Evolutionary conservation across 805 yeast genomes (phyloP).

Genomic region (Metschnikowia peoriensis): DNA sequence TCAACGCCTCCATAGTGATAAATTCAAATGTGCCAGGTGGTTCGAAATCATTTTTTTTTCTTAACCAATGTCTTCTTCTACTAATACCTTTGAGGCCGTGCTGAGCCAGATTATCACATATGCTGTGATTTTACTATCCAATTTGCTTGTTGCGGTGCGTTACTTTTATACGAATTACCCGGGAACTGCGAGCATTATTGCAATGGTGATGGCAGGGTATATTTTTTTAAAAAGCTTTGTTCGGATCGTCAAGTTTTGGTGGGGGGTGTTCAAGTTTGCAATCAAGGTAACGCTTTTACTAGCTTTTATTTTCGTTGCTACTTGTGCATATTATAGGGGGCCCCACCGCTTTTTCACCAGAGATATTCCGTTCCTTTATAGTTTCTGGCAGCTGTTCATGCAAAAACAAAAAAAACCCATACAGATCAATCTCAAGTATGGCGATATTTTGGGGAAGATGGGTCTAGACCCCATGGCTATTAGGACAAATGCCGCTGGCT

Average conservation of each 20-base stretch:
- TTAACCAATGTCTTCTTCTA: slow-evolving; percentile 5
- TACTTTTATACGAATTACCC: slow-evolving; percentile 9
- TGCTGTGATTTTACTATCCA: not conserved
- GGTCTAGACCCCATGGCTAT: slow-evolving; percentile 6
- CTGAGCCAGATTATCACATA: not conserved
- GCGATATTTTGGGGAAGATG: slow-evolving; percentile 1
- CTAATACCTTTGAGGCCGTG: slow-evolving; percentile 1
- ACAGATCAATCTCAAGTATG: not conserved
- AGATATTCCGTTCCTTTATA: slow-evolving; percentile 9
- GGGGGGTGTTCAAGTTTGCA: slow-evolving; percentile 8
- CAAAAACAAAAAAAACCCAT: slow-evolving; percentile 4
- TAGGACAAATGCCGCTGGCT: slow-evolving; percentile 2
- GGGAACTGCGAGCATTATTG: slow-evolving; percentile 6
- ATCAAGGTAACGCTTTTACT: slow-evolving; percentile 7
- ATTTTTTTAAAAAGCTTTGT: slow-evolving; percentile 8
- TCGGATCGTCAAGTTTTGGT: slow-evolving; percentile 14
- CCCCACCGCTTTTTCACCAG: slow-evolving; percentile 9
- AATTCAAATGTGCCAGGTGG: not conserved
- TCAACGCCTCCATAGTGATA: not conserved
- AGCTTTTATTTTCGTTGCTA: not conserved
- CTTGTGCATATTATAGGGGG: slow-evolving; percentile 13
- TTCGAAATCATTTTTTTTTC: not conserved
- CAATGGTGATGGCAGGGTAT: slow-evolving; percentile 8
- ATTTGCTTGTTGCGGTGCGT: slow-evolving; percentile 4
- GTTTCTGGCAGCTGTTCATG: slow-evolving; percentile 8